A percentile compares a stretch with the other conserved stretches of the same genome.
These are phyloP conservation scores for Schizosaccharomyces octosporus DNA, from an alignment of 805 yeast species.

Conservation along the genomic window DNA sequence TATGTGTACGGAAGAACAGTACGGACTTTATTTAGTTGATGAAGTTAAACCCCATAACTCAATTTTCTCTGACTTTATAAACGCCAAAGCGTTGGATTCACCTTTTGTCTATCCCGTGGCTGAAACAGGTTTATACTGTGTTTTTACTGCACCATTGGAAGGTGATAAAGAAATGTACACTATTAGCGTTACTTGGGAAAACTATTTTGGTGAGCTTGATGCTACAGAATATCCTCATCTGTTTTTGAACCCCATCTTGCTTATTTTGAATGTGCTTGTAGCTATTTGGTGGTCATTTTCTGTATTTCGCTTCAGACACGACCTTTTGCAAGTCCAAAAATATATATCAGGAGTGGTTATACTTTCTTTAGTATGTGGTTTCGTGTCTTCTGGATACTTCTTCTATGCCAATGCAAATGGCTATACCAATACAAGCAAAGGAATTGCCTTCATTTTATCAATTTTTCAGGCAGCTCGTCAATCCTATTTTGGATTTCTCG, in stretches of 20 bases:
- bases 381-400: conserved; percentile 76
- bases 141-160: conserved; percentile 35
- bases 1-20: conserved; percentile 29
- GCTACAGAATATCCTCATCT: conserved; percentile 81
- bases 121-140: conserved; percentile 79
- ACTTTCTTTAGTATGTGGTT: conserved; percentile 49
- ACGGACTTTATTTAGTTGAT: conserved; percentile 38
- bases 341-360: conserved; percentile 67
- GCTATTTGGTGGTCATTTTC: conserved; percentile 67
- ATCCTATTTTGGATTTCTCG: conserved; percentile 67
- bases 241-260: conserved; percentile 65
- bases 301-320: conserved; percentile 63
- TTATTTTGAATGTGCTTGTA: conserved; percentile 60
- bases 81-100: conserved; percentile 8
- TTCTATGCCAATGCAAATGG: conserved; percentile 52
- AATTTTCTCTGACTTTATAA: conserved; percentile 6
- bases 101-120: conserved; percentile 36
- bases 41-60: conserved; percentile 5
- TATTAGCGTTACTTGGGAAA: conserved; percentile 57
- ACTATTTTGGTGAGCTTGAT: conserved; percentile 70
- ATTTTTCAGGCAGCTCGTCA: conserved; percentile 56
- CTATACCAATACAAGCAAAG: conserved; percentile 29
- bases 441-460: conserved; percentile 56
- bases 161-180: conserved; percentile 19
- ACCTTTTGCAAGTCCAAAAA: conserved; percentile 69